Evolutionary conservation across 257 asterid species (phyloP).

Genomic region (Phtheirospermum japonicum): DNA sequence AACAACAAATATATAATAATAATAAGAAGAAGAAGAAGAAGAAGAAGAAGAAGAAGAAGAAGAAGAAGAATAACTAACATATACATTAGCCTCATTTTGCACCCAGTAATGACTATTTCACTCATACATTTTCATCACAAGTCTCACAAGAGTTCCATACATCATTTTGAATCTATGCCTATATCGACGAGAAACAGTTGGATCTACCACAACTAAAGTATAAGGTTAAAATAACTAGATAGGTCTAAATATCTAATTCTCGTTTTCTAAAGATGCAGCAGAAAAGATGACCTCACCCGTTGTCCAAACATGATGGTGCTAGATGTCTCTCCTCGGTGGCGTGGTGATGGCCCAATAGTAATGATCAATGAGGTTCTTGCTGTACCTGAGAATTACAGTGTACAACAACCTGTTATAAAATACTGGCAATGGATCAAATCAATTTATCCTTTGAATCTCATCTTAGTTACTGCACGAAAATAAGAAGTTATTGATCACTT

Average conservation of each 20-base stretch:
- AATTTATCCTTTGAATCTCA: constrained; percentile 3
- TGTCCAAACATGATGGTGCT: constrained; percentile 91
- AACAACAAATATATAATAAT: too few relatives aligned
- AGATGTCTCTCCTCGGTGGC: constrained; percentile 86
- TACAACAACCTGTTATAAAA: constrained; percentile 18
- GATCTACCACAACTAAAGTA: constrained; percentile 17
- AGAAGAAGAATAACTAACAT: neutral
- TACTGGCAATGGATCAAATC: constrained; percentile 8
- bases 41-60: too few relatives aligned
- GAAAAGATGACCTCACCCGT: constrained; percentile 47
- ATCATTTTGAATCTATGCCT: constrained; percentile 1
- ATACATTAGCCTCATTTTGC: neutral
- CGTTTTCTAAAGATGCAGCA: constrained; percentile 16
- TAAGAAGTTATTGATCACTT: constrained; percentile 5
- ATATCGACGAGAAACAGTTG: constrained; percentile 3
- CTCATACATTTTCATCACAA: neutral
- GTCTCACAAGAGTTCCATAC: constrained; percentile 7
- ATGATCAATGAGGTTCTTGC: constrained; percentile 84
- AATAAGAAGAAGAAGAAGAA: too few relatives aligned
- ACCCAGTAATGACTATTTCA: constrained; percentile 8
- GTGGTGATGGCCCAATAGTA: constrained; percentile 86
- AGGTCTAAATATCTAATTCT: constrained; percentile 7
- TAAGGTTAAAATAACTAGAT: neutral
- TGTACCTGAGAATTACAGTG: constrained; percentile 52
- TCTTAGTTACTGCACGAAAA: constrained; percentile 5